Evolutionary conservation across 2,329 filamentous ascomycete species (phyloP).

Genomic region (Trichophyton schoenleinii): DNA sequence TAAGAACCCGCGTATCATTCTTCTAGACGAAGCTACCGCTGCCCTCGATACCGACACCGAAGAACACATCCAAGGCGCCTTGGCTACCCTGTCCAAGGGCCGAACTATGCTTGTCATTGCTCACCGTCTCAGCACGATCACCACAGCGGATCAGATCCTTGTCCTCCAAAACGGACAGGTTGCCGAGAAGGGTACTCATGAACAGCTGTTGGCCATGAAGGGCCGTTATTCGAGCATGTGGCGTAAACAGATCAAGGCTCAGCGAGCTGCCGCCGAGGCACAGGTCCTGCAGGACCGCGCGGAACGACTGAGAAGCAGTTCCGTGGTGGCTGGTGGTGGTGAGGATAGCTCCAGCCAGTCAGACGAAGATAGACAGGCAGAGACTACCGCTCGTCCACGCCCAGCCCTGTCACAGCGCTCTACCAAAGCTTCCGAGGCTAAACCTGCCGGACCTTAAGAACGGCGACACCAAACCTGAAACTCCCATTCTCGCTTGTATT

Average conservation of each 20-base stretch:
- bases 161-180: slow-evolving; percentile 67
- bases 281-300: slow-evolving; percentile 34
- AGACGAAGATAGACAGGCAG: slow-evolving; percentile 30
- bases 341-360: slow-evolving; percentile 39
- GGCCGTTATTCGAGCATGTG: slow-evolving; percentile 77
- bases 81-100: slow-evolving; percentile 67
- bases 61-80: slow-evolving; percentile 78
- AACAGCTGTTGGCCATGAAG: slow-evolving; percentile 55
- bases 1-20: slow-evolving; percentile 82
- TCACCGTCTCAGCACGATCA: slow-evolving; percentile 75
- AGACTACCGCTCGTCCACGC: slow-evolving; percentile 7
- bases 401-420: slow-evolving; percentile 9
- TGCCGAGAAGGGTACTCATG: slow-evolving; percentile 65
- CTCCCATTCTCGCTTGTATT: neutral
- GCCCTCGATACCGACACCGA: slow-evolving; percentile 86
- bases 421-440: slow-evolving; percentile 7
- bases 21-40: slow-evolving; percentile 81
- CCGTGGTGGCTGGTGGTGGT: slow-evolving; percentile 23
- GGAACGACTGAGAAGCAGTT: slow-evolving; percentile 31
- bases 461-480: neutral
- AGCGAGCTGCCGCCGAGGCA: slow-evolving; percentile 54
- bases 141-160: slow-evolving; percentile 71
- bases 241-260: slow-evolving; percentile 73
- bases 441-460: neutral
- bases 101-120: slow-evolving; percentile 93